Conservation (phyloP, 495 filamentous ascomycete genomes). For the Choiromyces venosus region DNA sequence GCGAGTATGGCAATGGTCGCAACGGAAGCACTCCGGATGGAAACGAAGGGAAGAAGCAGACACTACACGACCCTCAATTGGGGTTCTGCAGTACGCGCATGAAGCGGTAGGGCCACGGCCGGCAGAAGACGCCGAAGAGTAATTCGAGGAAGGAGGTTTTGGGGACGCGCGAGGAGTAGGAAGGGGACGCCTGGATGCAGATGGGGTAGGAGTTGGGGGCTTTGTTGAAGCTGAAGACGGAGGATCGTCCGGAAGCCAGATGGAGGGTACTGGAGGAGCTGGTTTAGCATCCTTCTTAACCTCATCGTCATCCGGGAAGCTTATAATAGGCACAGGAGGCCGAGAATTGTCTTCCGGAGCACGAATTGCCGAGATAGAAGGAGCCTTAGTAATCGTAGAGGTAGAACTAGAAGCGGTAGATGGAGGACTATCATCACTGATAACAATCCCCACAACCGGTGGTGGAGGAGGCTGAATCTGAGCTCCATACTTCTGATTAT, state of each 20-base stretch:
- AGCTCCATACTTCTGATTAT: conserved; percentile 36
- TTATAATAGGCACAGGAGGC: conserved; percentile 42
- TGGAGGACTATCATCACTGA: conserved; percentile 44
- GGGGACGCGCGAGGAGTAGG: conserved; percentile 41
- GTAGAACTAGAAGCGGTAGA: conserved; percentile 26
- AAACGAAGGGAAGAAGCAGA: conserved; percentile 72
- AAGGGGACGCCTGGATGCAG: conserved; percentile 36
- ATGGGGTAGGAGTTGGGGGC: conserved; percentile 37
- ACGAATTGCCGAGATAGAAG: conserved; percentile 30
- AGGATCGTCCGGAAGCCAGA: conserved; percentile 49
- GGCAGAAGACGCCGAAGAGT: conserved; percentile 46
- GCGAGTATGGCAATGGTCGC: conserved; percentile 75
- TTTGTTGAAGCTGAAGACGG: conserved; percentile 43
- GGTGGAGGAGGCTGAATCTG: conserved; percentile 41
- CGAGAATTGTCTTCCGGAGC: conserved; percentile 50
- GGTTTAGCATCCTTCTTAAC: conserved; percentile 32
- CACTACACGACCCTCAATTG: conserved; percentile 86
- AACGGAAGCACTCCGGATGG: conserved; percentile 89
- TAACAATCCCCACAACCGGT: conserved; percentile 42
- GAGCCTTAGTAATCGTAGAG: conserved; percentile 21
- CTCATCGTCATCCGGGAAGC: conserved; percentile 38
- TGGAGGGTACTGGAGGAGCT: conserved; percentile 43
- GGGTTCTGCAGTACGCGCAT: conserved; percentile 74
- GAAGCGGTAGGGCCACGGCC: conserved; percentile 63
- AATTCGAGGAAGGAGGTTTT: conserved; percentile 41